Conservation (phyloP, 306 rosid genomes). For the Cicer cuneatum region DNA sequence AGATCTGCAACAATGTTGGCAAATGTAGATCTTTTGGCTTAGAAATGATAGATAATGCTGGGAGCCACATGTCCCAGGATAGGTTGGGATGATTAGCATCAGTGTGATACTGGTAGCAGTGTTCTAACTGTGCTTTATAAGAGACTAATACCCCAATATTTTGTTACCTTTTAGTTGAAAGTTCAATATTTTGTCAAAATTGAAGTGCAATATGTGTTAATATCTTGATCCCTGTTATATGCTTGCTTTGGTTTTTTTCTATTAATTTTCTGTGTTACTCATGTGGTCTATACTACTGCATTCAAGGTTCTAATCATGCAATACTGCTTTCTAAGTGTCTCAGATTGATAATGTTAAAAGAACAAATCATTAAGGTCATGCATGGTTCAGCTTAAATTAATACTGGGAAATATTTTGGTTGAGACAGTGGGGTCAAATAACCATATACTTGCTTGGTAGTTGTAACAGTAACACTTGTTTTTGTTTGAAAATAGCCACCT, state of each 20-base stretch:
- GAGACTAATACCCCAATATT: conserved; percentile 20
- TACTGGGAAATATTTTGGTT: conserved; percentile 5
- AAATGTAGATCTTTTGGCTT: conserved; percentile 22
- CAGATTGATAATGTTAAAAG: neutral
- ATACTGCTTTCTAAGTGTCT: conserved; percentile 27
- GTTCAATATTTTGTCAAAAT: conserved; percentile 26
- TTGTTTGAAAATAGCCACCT: conserved; percentile 22
- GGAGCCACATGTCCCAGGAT: neutral
- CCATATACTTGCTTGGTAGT: conserved; percentile 20
- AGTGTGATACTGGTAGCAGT: neutral
- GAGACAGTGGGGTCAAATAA: conserved; percentile 30
- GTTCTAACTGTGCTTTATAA: conserved; percentile 23
- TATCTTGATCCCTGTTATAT: conserved; percentile 13
- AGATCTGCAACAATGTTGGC: neutral
- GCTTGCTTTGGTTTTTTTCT: neutral
- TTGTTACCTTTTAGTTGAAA: conserved; percentile 18
- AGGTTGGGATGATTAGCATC: conserved; percentile 27
- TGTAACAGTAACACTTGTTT: neutral
- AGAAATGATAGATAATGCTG: conserved; percentile 18
- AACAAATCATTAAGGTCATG: conserved; percentile 16
- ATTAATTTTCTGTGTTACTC: neutral
- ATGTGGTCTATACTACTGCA: neutral
- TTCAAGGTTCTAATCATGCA: conserved; percentile 15
- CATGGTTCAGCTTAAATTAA: conserved; percentile 12
- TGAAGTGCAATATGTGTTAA: conserved; percentile 11